phyloP scores from a whole-genome alignment of 208 protist genomes.

The Acanthamoeba triangularis region DNA sequence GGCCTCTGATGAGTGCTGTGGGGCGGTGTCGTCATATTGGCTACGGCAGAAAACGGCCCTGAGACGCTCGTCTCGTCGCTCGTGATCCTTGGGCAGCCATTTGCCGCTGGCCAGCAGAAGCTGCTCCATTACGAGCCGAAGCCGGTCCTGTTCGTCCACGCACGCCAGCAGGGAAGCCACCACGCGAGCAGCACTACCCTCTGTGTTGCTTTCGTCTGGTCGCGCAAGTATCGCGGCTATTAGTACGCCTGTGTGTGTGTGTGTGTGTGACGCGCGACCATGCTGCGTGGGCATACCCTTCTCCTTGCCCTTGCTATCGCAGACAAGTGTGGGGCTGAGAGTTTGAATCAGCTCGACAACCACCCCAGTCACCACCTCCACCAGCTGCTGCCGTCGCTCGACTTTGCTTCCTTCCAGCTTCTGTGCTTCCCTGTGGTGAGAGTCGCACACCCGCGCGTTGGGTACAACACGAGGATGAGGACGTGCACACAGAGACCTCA shows the following conservation, averaged over 20 bases:
- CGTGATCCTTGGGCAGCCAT: slow-evolving; percentile 45
- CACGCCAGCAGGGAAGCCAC: slow-evolving; percentile 1
- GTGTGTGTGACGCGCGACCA: background rate
- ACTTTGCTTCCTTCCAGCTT: background rate
- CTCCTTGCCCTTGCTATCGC: slow-evolving; percentile 26
- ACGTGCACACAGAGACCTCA: background rate
- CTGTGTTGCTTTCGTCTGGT: background rate
- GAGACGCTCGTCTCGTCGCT: background rate
- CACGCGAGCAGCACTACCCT: background rate
- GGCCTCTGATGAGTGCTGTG: background rate
- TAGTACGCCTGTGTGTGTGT: background rate
- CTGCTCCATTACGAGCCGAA: slow-evolving; percentile 70
- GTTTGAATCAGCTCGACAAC: slow-evolving; percentile 58
- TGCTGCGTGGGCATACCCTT: background rate
- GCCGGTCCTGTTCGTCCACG: background rate
- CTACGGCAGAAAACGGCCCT: background rate
- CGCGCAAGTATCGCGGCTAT: background rate
- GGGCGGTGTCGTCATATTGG: background rate
- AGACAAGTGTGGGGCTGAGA: background rate
- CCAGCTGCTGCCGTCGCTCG: slow-evolving; percentile 53
- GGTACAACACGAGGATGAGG: background rate
- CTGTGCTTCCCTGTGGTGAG: slow-evolving; percentile 19
- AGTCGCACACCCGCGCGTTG: background rate
- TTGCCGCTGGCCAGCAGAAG: slow-evolving; percentile 30
- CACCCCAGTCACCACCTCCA: slow-evolving; percentile 54